Base-by-base conservation (phyloP, 768 basidiomycete genomes). In the Leccinellum albellum region DNA sequence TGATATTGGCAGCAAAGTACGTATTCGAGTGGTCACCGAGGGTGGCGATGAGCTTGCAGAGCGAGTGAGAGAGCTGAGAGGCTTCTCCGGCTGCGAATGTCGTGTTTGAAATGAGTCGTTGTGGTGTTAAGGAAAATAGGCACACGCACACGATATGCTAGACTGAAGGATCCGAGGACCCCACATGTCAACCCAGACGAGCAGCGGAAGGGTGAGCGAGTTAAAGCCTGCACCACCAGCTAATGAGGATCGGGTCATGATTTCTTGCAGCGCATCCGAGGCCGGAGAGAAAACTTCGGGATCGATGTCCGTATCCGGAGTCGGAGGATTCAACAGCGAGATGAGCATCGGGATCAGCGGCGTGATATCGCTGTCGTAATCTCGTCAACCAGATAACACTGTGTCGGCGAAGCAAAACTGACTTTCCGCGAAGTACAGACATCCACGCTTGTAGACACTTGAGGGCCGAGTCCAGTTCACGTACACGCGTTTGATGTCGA, bases 371-470 rank as follows among this genome's bases (percentile, higher is more conserved):
- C 88, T 91, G 59, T 48, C 49, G 54, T 14, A 20, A 15, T 21
- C 24, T 26, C 42, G 63, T 32, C 12, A 35, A 29, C 44, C 56
- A 58, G 56, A 52, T 42, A 10, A 28, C 2, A 26, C 28, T 1
- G 28, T 26, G 15, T 4, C 29, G 26, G 53, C 20, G 37, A n/a
- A 9, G 51, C 9, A 20, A 50, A 29, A 73, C 81, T 61, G 62
- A 92, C 91, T 83, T 84, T 57, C 82, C 79, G 24, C 82, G 85
- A 10, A 95, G 71, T 33, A 82, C 79, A 3, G 78, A 73, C 63
- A 95, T 82, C 94, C 94, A 98, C 3, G 89, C 85, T 66, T 91
- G 85, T 2, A 95, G 74, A 67, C 91, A 94, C 58, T 82, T 85
- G 53, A 94, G 77, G 0, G 91, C 89, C 0, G 90, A 83, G 17